A percentile compares a stretch with the other conserved stretches of the same genome.
Evolutionary conservation across 495 filamentous ascomycete genomes (phyloP).

Genomic region (Annulohypoxylon bovei): DNA sequence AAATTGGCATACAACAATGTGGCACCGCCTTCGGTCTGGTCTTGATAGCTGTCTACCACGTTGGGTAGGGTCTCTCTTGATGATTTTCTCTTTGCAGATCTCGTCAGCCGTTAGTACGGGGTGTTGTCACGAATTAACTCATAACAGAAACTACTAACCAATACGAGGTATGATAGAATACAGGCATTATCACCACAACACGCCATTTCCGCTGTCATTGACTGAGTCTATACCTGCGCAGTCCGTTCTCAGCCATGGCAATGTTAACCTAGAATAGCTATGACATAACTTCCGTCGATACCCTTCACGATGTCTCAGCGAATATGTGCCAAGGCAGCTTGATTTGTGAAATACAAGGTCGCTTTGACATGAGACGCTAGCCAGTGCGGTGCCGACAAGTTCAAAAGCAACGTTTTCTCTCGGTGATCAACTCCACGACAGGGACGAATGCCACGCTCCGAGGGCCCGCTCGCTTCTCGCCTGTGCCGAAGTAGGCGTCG

Average conservation of each 20-base stretch:
- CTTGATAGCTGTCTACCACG: slow-evolving; percentile 19
- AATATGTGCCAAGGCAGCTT: slow-evolving; percentile 16
- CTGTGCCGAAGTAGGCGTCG: slow-evolving; percentile 42
- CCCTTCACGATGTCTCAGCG: slow-evolving; percentile 29
- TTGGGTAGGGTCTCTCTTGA: slow-evolving; percentile 21
- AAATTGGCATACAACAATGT: slow-evolving; percentile 25
- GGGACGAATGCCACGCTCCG: slow-evolving; percentile 35
- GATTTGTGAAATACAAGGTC: slow-evolving; percentile 26
- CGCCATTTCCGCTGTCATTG: slow-evolving; percentile 19
- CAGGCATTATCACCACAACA: slow-evolving; percentile 21
- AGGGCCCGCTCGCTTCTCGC: slow-evolving; percentile 28
- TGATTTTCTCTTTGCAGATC: slow-evolving; percentile 27
- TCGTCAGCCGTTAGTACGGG: slow-evolving; percentile 21
- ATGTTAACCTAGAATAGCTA: slow-evolving; percentile 11
- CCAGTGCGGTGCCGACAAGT: slow-evolving; percentile 41
- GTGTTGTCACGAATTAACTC: slow-evolving; percentile 19
- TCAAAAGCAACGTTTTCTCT: slow-evolving; percentile 38
- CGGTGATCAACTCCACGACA: slow-evolving; percentile 35
- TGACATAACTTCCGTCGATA: slow-evolving; percentile 13
- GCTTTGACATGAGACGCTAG: slow-evolving; percentile 28
- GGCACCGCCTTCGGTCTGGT: slow-evolving; percentile 14
- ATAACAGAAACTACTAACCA: slow-evolving; percentile 14
- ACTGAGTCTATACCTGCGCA: slow-evolving; percentile 20
- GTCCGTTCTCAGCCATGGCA: slow-evolving; percentile 10
- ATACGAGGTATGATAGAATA: slow-evolving; percentile 19